These are phyloP conservation scores for Hydnomerulius pinastri DNA, from an alignment of 768 basidiomycete species.

Conservation along the genomic window DNA sequence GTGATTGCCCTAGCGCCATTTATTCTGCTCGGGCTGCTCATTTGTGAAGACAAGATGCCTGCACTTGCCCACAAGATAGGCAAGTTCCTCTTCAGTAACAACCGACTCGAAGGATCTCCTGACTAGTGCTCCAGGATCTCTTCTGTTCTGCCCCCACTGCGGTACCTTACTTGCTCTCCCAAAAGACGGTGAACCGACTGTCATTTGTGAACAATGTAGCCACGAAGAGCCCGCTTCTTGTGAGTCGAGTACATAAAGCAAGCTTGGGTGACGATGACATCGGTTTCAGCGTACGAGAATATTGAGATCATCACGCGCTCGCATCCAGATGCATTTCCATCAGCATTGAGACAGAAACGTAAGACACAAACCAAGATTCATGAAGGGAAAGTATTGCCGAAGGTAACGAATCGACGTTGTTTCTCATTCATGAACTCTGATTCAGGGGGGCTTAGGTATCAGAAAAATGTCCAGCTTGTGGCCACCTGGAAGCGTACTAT, in stretches of 20 bases:
- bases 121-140: conserved; percentile 58
- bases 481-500: conserved; percentile 82
- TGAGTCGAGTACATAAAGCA: conserved; percentile 45
- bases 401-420: conserved; percentile 51
- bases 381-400: conserved; percentile 65
- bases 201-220: conserved; percentile 87
- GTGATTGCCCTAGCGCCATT: neutral
- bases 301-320: conserved; percentile 88
- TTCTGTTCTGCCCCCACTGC: conserved; percentile 93
- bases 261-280: neutral
- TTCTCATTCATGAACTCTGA: neutral
- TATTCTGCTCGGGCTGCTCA: neutral
- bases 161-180: conserved; percentile 89
- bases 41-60: too few species aligned
- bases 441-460: conserved; percentile 56
- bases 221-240: conserved; percentile 87
- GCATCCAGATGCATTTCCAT: conserved; percentile 94
- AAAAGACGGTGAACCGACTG: conserved; percentile 65
- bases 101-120: neutral
- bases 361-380: conserved; percentile 87
- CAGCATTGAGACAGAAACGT: conserved; percentile 79
- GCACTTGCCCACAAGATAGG: conserved; percentile 51
- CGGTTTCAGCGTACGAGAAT: conserved; percentile 80
- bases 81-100: conserved; percentile 19
- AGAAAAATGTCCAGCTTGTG: conserved; percentile 88